Evolutionary conservation across 2,329 filamentous ascomycete species (phyloP), one percentile per base, ranked within the genome.

Genomic region (Colletotrichum truncatum): DNA sequence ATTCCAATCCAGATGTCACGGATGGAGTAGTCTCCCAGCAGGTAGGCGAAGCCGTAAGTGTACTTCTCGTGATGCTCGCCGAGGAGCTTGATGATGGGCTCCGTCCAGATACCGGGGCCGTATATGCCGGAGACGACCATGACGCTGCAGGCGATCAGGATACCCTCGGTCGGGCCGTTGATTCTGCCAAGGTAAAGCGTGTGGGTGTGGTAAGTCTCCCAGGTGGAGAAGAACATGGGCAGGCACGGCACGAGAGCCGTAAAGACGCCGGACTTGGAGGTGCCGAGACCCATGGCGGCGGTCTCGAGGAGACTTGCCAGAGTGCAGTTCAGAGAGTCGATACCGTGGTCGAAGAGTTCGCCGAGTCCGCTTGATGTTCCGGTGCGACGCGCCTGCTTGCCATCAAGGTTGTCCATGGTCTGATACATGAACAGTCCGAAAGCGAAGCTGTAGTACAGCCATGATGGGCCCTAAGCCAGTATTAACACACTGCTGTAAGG

Each of bases 171-270:
- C 2, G 96, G 96, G 1, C 96, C 96, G 77, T 99, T 99, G 87
- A 99, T 92, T 76, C 95, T 93, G 59, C 96, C 96, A 11, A 99
- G 89, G 78, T 97, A 99, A 6, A 99, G 84, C 0, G 96, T 98
- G 78, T 99, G 96, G 5, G 96, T 98, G 80, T 99, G 96, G 78
- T 98, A 99, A 1, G 96, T 99, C 81, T 99, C 96, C 96, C 96
- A 99, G 2, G 96, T 99, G 3, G 95, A 98, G 81, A 99, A 98
- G 84, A 97, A 99, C 96, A 99, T 99, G 66, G 96, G 93, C 45
- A 99, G 82, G 72, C 94, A 97, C 2, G 96, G 96, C 66, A 95
- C 89, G 43, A 99, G 83, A 2, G 94, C 94, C 1, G 96, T 98
- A 76, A 97, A 97, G 62, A 96, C 91, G 70, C 96, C 96, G 18